Percentiles rank a stretch among this genome's conserved stretches.
phyloP scores from a whole-genome alignment of 2,329 filamentous ascomycete species.

The Diaporthe sp. region DNA sequence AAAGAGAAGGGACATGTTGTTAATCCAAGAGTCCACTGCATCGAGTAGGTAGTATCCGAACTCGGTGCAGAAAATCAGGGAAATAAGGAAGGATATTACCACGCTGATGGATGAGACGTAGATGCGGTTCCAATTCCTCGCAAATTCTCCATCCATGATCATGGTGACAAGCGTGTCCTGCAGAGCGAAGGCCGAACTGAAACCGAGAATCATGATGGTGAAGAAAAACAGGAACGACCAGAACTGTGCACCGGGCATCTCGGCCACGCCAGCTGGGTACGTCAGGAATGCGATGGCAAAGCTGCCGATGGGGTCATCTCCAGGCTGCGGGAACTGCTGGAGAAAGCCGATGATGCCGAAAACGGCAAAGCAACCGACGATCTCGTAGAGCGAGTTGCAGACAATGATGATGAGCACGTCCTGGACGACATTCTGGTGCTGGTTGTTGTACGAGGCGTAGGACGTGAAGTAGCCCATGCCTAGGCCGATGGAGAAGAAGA shows the following conservation, averaged over 20 bases:
- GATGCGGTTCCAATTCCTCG: not conserved
- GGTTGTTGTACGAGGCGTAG: constrained; percentile 11
- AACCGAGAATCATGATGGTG: constrained; percentile 1
- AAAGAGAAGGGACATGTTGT: constrained; percentile 4
- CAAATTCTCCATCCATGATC: constrained; percentile 15
- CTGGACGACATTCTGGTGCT: constrained; percentile 17
- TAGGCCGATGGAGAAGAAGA: constrained; percentile 9
- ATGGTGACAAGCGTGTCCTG: constrained; percentile 11
- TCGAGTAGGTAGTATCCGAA: constrained; percentile 9
- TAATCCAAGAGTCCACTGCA: constrained; percentile 14
- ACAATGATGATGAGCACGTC: not conserved
- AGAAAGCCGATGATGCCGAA: constrained; percentile 13
- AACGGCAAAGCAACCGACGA: constrained; percentile 1
- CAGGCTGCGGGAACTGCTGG: constrained; percentile 2
- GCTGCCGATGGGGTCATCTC: not conserved
- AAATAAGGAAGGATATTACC: constrained; percentile 1
- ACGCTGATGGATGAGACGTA: constrained; percentile 4
- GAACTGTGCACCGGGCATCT: constrained; percentile 4
- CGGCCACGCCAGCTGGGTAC: not conserved
- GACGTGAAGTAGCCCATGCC: constrained; percentile 24
- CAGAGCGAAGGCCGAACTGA: constrained; percentile 7
- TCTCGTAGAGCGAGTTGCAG: constrained; percentile 22
- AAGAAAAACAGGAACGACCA: constrained; percentile 14
- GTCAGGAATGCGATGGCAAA: constrained; percentile 6
- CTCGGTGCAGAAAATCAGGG: not conserved